A percentile compares a stretch with the other conserved stretches of the same genome.
These are phyloP conservation scores for Fusarium succisae DNA, from an alignment of 2,329 filamentous ascomycete species.

Conservation along the genomic window DNA sequence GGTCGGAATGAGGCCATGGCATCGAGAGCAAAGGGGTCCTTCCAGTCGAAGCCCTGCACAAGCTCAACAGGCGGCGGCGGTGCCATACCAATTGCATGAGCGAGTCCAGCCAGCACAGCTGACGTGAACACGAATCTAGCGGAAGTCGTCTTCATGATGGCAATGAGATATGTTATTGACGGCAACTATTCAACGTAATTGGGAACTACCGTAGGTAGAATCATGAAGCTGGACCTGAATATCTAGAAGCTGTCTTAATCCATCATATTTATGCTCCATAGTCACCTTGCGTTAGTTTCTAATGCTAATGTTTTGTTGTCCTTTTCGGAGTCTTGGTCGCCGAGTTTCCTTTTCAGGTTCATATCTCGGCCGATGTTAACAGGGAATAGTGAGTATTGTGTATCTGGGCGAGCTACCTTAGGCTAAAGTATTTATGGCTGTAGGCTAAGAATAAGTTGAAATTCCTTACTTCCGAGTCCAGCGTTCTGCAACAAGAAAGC, in stretches of 20 bases:
- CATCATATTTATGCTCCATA: slow-evolving; percentile 26
- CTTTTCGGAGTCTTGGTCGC: slow-evolving; percentile 42
- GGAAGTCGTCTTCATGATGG: slow-evolving; percentile 39
- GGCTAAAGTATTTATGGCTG: slow-evolving; percentile 7
- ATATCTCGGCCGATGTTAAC: slow-evolving; percentile 8
- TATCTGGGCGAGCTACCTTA: not conserved
- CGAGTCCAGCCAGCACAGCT: slow-evolving; percentile 15
- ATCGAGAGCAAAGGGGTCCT: slow-evolving; percentile 50
- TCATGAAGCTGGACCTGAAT: not conserved
- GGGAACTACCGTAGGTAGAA: not conserved
- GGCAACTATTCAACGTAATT: not conserved
- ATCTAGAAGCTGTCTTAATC: not conserved
- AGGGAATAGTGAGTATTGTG: not conserved
- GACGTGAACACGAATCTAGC: slow-evolving; percentile 2
- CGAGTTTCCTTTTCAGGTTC: slow-evolving; percentile 39
- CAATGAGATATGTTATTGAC: not conserved
- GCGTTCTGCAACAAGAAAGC: not conserved
- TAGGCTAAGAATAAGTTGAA: not conserved
- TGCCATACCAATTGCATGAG: slow-evolving; percentile 43
- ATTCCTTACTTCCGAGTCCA: not conserved
- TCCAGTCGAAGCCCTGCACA: slow-evolving; percentile 53
- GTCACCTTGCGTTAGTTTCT: not conserved
- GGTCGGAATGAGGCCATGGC: slow-evolving; percentile 45
- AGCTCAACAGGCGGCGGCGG: slow-evolving; percentile 46
- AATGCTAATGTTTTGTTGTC: slow-evolving; percentile 36